Base-by-base conservation (phyloP, 768 basidiomycete species). In the Tremella yokohamensis region DNA sequence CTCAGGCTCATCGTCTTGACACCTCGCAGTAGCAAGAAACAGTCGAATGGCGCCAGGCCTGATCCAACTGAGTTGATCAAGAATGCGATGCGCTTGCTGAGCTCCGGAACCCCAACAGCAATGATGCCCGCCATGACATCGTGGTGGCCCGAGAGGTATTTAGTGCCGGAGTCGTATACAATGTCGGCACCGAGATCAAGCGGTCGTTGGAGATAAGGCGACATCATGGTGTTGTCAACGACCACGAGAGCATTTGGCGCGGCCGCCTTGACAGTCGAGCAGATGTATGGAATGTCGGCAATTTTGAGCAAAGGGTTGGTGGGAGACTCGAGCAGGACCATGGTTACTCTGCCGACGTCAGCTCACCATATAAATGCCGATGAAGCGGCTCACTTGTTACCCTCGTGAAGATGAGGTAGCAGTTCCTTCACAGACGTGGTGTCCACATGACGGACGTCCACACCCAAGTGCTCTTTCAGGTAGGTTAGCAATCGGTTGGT, bases 71-170 rank as follows among this genome's bases (percentile, higher is more conserved):
- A 81, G 76, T 98, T 98, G 78, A 98, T 89, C 34, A 85, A 83
- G 76, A 94, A 97, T 0, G 86, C 88, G 63, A 99, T 82, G 80
- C 87, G 84, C 82, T 93, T 88, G 58, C 88, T 88, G 50, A 97
- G 70, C 66, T 96, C 92, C 56, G 93, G 90, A 51, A 88, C 81
- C 78, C 92, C 89, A 79, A 92, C 96, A 24, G 85, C 86, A 63
- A 98, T 88, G 45, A 90, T 85, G 58, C 96, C 96, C 0, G 96
- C 94, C 96, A 99, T 99, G 63, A 99, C 84, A 74, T 99, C 96
- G 78, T 99, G 96, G 71, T 99, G 96, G 8, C 96, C 96, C 57
- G 89, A 91, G 47, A 99, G 82, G 77, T 98, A 98, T 75, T 99
- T 99, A 20, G 96, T 98, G 9, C 86, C 96, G 58, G 90, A 93